Base-by-base conservation (phyloP, 129 eudicot genomes). In the Chrysanthemum makinoi region DNA sequence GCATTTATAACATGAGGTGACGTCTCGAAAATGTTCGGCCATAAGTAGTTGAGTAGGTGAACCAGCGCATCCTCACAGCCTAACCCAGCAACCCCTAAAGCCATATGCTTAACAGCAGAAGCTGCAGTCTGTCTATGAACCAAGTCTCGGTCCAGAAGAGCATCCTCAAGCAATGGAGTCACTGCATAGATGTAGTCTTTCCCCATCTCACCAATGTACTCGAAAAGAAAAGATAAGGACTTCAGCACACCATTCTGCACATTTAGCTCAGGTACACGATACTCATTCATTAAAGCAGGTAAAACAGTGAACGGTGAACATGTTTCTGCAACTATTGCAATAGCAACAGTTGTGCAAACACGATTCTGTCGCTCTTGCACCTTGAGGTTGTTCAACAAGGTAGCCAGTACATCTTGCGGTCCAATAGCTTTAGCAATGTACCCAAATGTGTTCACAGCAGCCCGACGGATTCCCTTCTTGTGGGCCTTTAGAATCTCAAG, bases 401-500 rank as follows among this genome's bases (percentile, higher is more conserved):
- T 94, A 6, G 98, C 98, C 15, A 94, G 75, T 15, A 94, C 98
- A 57, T 94, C 98, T 66, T 94, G 98, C 2, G 97, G 98, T 1
- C 98, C 98, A 43, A 94, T 94, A 15, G 98, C 98, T 78, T 94
- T 94, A 3, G 98, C 98, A 65, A 94, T 94, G 73, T 94, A 94
- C n/a, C 98, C 97, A 46, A 94, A 94, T 7, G 98, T 94, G 79
- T 94, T 94, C 48, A 94, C 98, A 3, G 98, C 84, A 20, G 98
- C 98, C 6, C 98, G 59, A 2, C 98, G 96, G 59, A 94, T 94
- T 26, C 98, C 98, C 60, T 94, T 94, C 69, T 94, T 94, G 83
- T 94, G 98, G 66, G 98, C 98, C 66, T 94, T 94, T 48, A 94
- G 95, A 96, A 94, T 94, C 78, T 94, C 98, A 14, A 94, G 90